Evolutionary conservation across 2,329 filamentous ascomycete genomes (phyloP).

Genomic region (Colletotrichum simmondsii): DNA sequence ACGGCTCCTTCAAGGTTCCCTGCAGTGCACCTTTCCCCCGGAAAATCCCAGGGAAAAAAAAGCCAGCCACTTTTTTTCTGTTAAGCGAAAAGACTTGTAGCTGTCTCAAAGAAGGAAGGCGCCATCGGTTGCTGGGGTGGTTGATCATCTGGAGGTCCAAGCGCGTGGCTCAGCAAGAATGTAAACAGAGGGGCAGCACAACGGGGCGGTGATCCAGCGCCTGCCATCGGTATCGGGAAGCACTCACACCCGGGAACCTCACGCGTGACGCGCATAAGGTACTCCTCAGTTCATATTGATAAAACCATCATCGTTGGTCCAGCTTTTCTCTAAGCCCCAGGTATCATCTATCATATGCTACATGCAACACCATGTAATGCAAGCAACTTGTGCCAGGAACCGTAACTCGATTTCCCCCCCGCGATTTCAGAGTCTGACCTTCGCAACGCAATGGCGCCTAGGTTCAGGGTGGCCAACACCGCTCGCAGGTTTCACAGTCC

Average conservation of each 20-base stretch:
- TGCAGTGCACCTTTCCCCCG: no score
- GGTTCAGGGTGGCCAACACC: not conserved
- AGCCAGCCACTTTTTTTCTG: not conserved
- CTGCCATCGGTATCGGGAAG: not conserved
- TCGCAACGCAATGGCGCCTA: not conserved
- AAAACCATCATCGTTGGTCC: not conserved
- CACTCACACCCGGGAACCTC: not conserved
- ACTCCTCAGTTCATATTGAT: not conserved
- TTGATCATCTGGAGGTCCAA: not conserved
- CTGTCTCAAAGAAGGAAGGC: not conserved
- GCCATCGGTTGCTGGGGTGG: not conserved
- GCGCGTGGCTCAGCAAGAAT: not conserved
- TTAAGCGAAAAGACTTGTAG: not conserved
- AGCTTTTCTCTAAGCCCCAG: not conserved
- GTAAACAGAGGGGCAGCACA: conserved; percentile 11
- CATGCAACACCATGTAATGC: not conserved
- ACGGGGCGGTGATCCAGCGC: not conserved
- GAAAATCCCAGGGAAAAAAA: no score
- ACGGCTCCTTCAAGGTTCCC: not conserved
- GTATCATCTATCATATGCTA: not conserved
- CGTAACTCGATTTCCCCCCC: not conserved
- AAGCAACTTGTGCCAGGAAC: not conserved
- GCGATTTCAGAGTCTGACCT: not conserved
- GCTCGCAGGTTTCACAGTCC: not conserved
- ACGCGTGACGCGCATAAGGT: no score